Base-by-base conservation (phyloP, 2,329 filamentous ascomycete genomes). In the Nemania serpens region DNA sequence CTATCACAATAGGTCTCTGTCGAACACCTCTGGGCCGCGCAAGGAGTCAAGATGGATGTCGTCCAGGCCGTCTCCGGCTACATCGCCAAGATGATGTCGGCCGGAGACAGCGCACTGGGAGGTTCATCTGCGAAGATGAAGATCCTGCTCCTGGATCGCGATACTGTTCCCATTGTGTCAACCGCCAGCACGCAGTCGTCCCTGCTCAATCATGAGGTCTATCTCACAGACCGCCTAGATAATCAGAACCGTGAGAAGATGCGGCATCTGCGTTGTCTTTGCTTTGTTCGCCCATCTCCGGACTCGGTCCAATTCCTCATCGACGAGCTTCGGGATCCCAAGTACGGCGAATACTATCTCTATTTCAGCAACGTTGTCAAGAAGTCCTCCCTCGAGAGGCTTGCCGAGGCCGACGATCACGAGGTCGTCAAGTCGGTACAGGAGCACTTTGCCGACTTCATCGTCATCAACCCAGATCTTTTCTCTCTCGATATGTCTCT, bases 281-380 rank as follows among this genome's bases (percentile, higher is more conserved):
- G 93, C 74, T 94, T 99, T 69, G 85, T 99, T 49, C 89, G 96
- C 42, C 95, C 95, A 7, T 97, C 94, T 0, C 85, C 94, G 12
- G 92, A 96, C 68, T 96, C 94, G 5, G 93, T 98, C 72, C 93
- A 99, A 73, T 86, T 91, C 64, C 84, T 99, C 55, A 94, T 99
- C 68, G 95, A 99, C 72, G 95, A 99, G 79, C 84, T 99, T 58
- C 86, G 95, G 62, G 94, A 98, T 51, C 96, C 95, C 4, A 97
- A 93, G 74, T 99, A 99, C 70, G 94, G 95, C 66, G 95, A 99
- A 79, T 99, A 99, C 77, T 88, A 96, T 73, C 85, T 99, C 58
- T 97, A 96, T 76, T 97, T 99, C 76, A 98, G 93, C 81, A 99
- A 99, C 75, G 90, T 99, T 61, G 89, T 95, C 72, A 96, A 96